Conservation (phyloP, 2,329 filamentous ascomycete species). For the Zalaria sp. region DNA sequence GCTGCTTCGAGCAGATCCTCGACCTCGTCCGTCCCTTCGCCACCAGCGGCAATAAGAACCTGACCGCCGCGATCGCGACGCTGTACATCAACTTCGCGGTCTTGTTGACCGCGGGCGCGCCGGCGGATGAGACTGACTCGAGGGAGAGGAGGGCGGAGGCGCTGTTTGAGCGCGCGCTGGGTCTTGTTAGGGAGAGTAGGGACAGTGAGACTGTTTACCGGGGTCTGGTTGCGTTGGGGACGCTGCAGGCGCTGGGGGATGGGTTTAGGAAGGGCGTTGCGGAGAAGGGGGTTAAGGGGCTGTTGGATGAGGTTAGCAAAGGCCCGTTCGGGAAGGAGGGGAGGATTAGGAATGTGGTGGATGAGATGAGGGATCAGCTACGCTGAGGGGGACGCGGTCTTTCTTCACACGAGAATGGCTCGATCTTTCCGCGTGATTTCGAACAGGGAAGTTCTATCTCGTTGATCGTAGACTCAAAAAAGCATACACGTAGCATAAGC, state of each 20-base stretch:
- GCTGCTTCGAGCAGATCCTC: constrained; percentile 46
- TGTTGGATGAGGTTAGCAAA: constrained; percentile 29
- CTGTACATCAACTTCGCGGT: constrained; percentile 76
- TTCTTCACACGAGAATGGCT: too few species aligned
- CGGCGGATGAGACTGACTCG: constrained; percentile 11
- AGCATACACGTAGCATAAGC: too few species aligned
- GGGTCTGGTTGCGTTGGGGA: constrained; percentile 69
- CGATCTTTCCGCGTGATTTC: too few species aligned
- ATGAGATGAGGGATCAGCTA: constrained; percentile 42
- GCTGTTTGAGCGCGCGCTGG: constrained; percentile 16
- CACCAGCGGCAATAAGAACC: constrained; percentile 39
- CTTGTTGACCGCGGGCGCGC: constrained; percentile 37
- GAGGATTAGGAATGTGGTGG: constrained; percentile 43
- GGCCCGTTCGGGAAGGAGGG: constrained; percentile 43
- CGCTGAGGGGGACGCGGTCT: constrained; percentile 1
- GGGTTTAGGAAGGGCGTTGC: constrained; percentile 44
- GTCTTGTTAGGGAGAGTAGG: constrained; percentile 24
- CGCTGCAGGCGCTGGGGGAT: constrained; percentile 49
- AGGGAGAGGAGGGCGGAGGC: constrained; percentile 18
- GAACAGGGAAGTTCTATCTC: too few species aligned
- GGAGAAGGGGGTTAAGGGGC: constrained; percentile 44
- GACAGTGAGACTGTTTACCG: constrained; percentile 79
- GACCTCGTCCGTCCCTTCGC: constrained; percentile 49
- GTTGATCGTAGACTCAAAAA: too few species aligned
- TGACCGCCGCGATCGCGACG: constrained; percentile 71